Evolutionary conservation across 352 stramenopile species (phyloP), one percentile per base, ranked within the genome.

Genomic region (Phytophthora pistaciae): DNA sequence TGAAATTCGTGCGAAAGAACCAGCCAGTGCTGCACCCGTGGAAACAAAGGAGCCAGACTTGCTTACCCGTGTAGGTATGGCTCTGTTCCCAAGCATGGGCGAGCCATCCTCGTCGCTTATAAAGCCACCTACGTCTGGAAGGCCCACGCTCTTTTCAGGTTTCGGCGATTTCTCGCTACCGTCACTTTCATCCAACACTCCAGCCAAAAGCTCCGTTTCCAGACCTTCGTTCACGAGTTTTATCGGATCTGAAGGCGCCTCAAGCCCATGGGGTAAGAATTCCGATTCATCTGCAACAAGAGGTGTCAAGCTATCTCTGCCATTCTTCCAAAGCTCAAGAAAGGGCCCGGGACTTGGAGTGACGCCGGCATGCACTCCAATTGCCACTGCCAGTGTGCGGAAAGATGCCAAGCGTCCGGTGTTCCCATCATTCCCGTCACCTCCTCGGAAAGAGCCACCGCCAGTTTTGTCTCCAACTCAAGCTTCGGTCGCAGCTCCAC

Each of bases 291-390:
- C 63, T 29, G 46, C 29, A 55, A 33, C 54, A n/a, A 50, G 49
- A n/a, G 69, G 76, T 6, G 52, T 53, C 3, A 93, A 91, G 49
- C 56, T 91, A 16, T 80, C 86, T 1, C 62, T 93, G 7, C 83
- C 84, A 11, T 85, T 93, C 53, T 92, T 93, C 56, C 86, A 93
- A 64, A 90, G 84, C 56, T 87, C 90, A 10, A 75, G 82, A 60
- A 87, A 85, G 50, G 84, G 81, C 5, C 84, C 83, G 9, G 79
- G 77, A 8, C 66, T 92, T 2, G 81, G 84, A 0, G 71, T 71
- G 11, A 93, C 84, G 18, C 86, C 86, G n/a, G 86, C 86, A 9
- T 83, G 77, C 1, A 93, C 86, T 1, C 86, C 86, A 16, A 90
- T 93, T 44, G 86, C 83, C 18, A 91, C 84, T 7, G 86, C 80